Base-by-base conservation (phyloP, 176 grass and related monocot species). In the Musa schizocarpa region DNA sequence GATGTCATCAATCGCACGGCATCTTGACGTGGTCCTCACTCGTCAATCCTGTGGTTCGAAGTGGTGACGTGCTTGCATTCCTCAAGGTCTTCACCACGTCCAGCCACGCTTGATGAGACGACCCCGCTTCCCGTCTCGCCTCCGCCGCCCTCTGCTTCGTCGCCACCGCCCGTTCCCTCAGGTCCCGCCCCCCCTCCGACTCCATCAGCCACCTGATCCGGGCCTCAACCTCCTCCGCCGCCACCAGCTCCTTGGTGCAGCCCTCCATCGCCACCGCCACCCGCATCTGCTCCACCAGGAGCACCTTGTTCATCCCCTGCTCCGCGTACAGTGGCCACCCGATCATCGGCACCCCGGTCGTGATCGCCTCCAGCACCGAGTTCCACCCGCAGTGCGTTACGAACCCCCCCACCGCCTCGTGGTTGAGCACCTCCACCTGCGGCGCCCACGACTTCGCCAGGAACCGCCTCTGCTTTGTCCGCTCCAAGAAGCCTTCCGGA, bases 381-480 rank as follows among this genome's bases (percentile, higher is more conserved):
- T 89, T 89, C 87, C 87, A 84, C 6, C 87, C 87, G 65, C 87
- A 89, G 65, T 89, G 87, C 3, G 87, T 86, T 61, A 89, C 80
- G 81, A 89, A 86, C 13, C 70, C 80, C 11, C 68, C 87, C 0
- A 81, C 63, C 21, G 84, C 75, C 6, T 21, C 50, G 74, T 85
- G 83, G 0, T 22, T 10, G 2, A 85, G 83, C 25, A 81, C 74
- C 14, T 66, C 70, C 48, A 77, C 75, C 79, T 89, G 90, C 50
- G 86, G 89, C 49, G 83, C 86, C 89, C 89, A 92, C 0, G 78
- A 74, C 69, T 76, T 84, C 25, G 79, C 6, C 70, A 90, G 69
- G 19, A 90, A 27, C 12, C 88, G 84, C 11, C 26, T 25, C 65
- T 61, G 51, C 50, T 74, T 68, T 1, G 79, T 82, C 27, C 79